A percentile compares a stretch with the other conserved stretches of the same genome.
Evolutionary conservation across 306 rosid genomes (phyloP).

Genomic region (Castanea crenata): DNA sequence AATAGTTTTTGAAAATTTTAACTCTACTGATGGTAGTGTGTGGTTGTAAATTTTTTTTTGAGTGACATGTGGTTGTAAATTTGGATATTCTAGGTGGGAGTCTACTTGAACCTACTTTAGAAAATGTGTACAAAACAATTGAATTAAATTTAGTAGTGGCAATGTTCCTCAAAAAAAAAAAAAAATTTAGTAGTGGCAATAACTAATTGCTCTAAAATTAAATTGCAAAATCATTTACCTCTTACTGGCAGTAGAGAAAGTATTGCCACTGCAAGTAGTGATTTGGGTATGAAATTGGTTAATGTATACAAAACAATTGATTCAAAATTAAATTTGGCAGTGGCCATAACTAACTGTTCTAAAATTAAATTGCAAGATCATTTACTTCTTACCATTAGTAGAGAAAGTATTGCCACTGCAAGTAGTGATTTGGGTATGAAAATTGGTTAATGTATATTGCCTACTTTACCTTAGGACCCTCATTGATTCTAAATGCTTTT

Average conservation of each 20-base stretch:
- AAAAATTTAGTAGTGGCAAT: too few species aligned
- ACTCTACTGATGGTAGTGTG: background rate
- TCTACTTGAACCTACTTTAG: background rate
- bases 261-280: background rate
- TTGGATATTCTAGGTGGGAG: background rate
- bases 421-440: background rate
- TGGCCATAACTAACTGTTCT: background rate
- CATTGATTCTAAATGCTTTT: background rate
- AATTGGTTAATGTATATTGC: background rate
- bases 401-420: background rate
- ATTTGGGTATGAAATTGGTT: background rate
- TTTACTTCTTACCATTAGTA: background rate
- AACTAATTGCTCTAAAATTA: background rate
- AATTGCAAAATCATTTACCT: background rate
- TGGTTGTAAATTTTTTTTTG: background rate
- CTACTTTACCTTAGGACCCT: background rate
- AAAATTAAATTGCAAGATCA: background rate
- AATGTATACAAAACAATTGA: background rate
- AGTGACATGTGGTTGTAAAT: background rate
- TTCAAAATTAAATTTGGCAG: too few species aligned
- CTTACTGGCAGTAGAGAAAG: background rate
- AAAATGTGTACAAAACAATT: background rate
- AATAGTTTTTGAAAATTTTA: background rate
- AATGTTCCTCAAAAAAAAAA: background rate
- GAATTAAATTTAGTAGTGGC: background rate